phyloP scores from a whole-genome alignment of 805 yeast species.

The Teunomyces funiuensis region DNA sequence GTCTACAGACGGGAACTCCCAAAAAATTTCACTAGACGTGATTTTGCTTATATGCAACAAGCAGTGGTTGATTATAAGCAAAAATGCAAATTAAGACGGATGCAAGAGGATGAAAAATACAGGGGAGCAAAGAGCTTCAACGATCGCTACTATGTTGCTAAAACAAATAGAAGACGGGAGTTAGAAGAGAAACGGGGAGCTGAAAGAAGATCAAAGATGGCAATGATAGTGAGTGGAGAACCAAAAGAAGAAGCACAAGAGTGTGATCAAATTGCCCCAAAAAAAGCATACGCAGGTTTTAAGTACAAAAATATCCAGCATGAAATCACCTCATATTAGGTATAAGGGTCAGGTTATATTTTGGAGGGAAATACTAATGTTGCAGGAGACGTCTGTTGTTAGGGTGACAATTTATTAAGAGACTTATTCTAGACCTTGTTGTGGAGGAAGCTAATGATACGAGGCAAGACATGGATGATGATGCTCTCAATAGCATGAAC shows the following conservation, averaged over 20 bases:
- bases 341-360: background rate
- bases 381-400: background rate
- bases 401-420: background rate
- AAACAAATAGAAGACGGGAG: background rate
- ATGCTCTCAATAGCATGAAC: background rate
- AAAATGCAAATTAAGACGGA: background rate
- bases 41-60: background rate
- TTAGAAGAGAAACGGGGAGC: background rate
- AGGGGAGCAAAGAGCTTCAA: background rate
- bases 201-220: background rate
- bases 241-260: background rate
- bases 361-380: background rate
- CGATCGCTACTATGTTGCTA: background rate
- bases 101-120: background rate
- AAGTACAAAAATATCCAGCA: constrained; percentile 1
- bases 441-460: background rate
- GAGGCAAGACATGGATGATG: background rate
- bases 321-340: constrained; percentile 2
- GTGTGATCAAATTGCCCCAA: constrained; percentile 2
- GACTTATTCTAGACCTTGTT: background rate
- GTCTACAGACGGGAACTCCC: background rate
- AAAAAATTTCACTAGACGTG: background rate
- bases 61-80: background rate
- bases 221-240: background rate
- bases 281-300: constrained; percentile 2